These are phyloP conservation scores for Fusarium sp. DNA, from an alignment of 2,329 filamentous ascomycete species.

Conservation along the genomic window DNA sequence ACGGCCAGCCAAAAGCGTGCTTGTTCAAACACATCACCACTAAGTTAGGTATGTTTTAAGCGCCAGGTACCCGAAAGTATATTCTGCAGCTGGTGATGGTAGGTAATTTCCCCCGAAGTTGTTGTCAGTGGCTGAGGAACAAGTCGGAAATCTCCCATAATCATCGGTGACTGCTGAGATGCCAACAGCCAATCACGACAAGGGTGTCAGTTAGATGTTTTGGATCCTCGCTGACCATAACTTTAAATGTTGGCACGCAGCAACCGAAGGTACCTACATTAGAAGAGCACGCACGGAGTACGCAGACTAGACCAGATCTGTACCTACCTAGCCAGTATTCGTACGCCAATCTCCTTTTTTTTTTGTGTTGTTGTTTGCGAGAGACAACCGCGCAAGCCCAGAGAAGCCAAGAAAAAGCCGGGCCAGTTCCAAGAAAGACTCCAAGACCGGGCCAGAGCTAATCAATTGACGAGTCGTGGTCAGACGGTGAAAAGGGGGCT, in stretches of 20 bases:
- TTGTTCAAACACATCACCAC: neutral
- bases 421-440: conserved; percentile 11
- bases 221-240: neutral
- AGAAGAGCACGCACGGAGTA: neutral
- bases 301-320: neutral
- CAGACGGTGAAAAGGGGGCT: conserved; percentile 24
- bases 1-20: conserved; percentile 20
- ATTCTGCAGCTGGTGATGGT: conserved; percentile 18
- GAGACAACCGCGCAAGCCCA: neutral
- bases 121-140: neutral
- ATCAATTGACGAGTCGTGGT: conserved; percentile 11
- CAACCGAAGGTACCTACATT: conserved; percentile 6
- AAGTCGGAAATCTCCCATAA: too few species aligned
- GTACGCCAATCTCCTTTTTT: too few species aligned
- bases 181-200: too few species aligned
- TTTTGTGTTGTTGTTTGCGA: neutral
- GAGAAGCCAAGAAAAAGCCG: neutral
- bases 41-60: conserved; percentile 9
- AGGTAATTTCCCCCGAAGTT: neutral
- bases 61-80: conserved; percentile 39
- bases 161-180: too few species aligned
- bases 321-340: too few species aligned
- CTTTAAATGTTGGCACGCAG: neutral
- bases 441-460: conserved; percentile 1
- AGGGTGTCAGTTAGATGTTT: neutral